Percentiles rank a stretch among this genome's conserved stretches.
Conservation (phyloP, 352 stramenopile genomes). For the Saprolegnia parasitica region DNA sequence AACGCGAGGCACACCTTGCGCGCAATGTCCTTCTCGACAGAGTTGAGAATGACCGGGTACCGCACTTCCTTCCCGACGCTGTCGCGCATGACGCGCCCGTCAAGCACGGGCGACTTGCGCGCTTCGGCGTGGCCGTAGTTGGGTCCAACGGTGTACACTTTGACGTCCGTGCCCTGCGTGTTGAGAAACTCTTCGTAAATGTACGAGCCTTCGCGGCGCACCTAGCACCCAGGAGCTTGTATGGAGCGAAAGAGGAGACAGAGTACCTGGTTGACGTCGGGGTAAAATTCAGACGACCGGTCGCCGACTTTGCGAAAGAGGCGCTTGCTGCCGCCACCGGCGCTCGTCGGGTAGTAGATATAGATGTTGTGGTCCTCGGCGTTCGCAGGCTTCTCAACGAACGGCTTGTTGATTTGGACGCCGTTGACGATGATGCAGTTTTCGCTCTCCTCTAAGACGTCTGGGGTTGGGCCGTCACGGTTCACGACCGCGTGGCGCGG, state of each 20-base stretch:
- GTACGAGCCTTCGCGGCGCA: conserved; percentile 93
- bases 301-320: conserved; percentile 98
- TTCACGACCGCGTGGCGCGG: conserved; percentile 95
- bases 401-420: conserved; percentile 97
- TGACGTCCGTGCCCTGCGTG: conserved; percentile 99
- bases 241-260: not conserved
- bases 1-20: conserved; percentile 92
- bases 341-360: conserved; percentile 98
- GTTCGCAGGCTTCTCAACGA: conserved; percentile 99
- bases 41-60: conserved; percentile 98
- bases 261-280: conserved; percentile 87
- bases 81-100: conserved; percentile 92
- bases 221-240: conserved; percentile 23
- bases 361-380: conserved; percentile 99
- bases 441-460: conserved; percentile 69
- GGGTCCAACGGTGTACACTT: conserved; percentile 98
- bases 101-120: conserved; percentile 97
- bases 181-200: conserved; percentile 99
- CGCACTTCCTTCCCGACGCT: conserved; percentile 97
- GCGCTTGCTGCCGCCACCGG: conserved; percentile 97
- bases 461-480: conserved; percentile 82
- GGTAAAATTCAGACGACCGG: conserved; percentile 94
- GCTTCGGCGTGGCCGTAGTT: conserved; percentile 99
- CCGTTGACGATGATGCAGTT: conserved; percentile 91
- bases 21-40: conserved; percentile 98